phyloP scores from a whole-genome alignment of 805 yeast genomes.

The Candida sonorensis region DNA sequence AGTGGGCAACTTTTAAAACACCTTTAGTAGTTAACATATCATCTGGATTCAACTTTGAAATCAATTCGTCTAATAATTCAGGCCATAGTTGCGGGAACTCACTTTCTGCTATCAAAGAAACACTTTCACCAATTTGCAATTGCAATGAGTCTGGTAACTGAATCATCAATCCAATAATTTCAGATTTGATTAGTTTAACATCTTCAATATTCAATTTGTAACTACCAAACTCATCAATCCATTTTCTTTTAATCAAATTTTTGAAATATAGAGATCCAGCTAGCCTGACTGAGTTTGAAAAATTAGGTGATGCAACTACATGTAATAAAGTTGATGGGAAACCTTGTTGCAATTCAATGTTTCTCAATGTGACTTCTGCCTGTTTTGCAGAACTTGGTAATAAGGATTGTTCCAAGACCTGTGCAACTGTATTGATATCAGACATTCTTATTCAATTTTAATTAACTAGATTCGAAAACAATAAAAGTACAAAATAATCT shows the following conservation, averaged over 20 bases:
- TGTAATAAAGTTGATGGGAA: conserved; percentile 72
- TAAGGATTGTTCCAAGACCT: conserved; percentile 55
- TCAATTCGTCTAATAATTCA: conserved; percentile 65
- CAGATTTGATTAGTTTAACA: conserved; percentile 60
- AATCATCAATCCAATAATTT: conserved; percentile 84
- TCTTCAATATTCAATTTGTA: conserved; percentile 58
- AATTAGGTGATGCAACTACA: conserved; percentile 58
- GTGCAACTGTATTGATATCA: conserved; percentile 47
- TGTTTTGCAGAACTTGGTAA: conserved; percentile 55
- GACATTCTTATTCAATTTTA: conserved; percentile 18
- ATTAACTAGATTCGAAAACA: background rate
- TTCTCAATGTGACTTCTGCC: conserved; percentile 59
- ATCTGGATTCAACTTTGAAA: conserved; percentile 52
- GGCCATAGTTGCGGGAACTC: conserved; percentile 95
- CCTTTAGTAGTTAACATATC: conserved; percentile 77
- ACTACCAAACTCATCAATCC: conserved; percentile 88
- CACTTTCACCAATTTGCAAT: conserved; percentile 91
- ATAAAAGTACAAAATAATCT: too few relatives aligned
- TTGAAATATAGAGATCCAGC: conserved; percentile 92
- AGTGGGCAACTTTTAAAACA: conserved; percentile 86
- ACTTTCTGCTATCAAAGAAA: conserved; percentile 87
- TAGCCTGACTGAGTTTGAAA: conserved; percentile 54
- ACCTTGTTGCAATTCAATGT: conserved; percentile 60
- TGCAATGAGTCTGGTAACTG: conserved; percentile 72
- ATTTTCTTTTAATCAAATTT: conserved; percentile 73